A percentile compares a stretch with the other conserved stretches of the same genome.
phyloP scores from a whole-genome alignment of 768 basidiomycete genomes.

The Boletus vermiculosoides region DNA sequence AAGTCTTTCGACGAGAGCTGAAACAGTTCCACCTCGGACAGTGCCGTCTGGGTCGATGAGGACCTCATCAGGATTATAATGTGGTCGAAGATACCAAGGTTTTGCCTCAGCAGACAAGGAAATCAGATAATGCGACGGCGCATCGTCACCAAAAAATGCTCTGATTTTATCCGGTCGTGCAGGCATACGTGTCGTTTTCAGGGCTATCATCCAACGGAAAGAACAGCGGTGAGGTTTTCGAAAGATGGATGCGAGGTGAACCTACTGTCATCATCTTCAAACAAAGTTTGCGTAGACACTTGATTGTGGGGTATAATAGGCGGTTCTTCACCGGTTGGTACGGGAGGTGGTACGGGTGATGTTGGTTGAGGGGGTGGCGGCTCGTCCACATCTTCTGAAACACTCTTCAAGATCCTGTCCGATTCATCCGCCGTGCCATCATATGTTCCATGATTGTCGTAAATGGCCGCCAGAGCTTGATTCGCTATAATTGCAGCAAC shows the following conservation, averaged over 20 bases:
- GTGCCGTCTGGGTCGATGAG: conserved; percentile 61
- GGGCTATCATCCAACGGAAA: conserved; percentile 10
- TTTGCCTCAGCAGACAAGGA: conserved; percentile 40
- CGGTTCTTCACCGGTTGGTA: conserved; percentile 14
- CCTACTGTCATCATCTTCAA: conserved; percentile 22
- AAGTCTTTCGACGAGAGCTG: conserved; percentile 61
- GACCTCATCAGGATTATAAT: conserved; percentile 55
- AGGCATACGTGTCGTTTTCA: conserved; percentile 14
- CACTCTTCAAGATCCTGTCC: conserved; percentile 9
- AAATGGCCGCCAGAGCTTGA: conserved; percentile 18
- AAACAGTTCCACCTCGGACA: conserved; percentile 60
- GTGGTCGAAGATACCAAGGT: conserved; percentile 61
- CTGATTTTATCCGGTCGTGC: conserved; percentile 41
- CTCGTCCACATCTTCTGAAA: conserved; percentile 5
- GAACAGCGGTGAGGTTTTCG: not conserved
- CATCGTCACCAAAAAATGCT: conserved; percentile 52
- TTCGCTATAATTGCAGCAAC: conserved; percentile 26
- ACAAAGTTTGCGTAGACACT: not conserved
- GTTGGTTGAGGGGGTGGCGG: not conserved
- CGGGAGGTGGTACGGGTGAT: conserved; percentile 8
- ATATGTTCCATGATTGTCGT: conserved; percentile 12
- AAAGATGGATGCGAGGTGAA: not conserved
- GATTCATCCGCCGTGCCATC: conserved; percentile 13
- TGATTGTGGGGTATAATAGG: not conserved
- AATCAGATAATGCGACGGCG: conserved; percentile 43